Evolutionary conservation across 2,329 filamentous ascomycete species (phyloP).

Genomic region (Fusarium tricinctum): DNA sequence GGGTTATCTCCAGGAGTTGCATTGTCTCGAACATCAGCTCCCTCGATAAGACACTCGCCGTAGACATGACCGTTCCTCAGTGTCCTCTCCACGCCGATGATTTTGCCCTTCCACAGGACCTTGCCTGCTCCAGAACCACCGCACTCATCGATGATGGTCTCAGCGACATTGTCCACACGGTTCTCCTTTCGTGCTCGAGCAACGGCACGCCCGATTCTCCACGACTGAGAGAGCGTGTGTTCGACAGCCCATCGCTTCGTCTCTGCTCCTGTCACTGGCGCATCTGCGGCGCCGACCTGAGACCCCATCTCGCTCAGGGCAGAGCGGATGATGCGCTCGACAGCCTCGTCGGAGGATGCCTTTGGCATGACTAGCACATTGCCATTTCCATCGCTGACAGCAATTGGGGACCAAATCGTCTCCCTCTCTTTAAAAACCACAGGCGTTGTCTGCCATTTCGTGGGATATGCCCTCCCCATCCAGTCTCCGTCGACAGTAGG

Average conservation of each 20-base stretch:
- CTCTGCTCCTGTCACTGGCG: conserved; percentile 64
- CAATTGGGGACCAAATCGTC: conserved; percentile 61
- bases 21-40: conserved; percentile 57
- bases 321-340: conserved; percentile 65
- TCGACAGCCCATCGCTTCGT: conserved; percentile 66
- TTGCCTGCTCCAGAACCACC: conserved; percentile 67
- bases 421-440: conserved; percentile 64
- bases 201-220: conserved; percentile 73
- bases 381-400: conserved; percentile 67
- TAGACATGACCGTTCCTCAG: conserved; percentile 71
- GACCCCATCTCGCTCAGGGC: conserved; percentile 70
- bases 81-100: conserved; percentile 70
- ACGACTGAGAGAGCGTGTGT: conserved; percentile 67
- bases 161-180: conserved; percentile 66
- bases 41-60: conserved; percentile 70
- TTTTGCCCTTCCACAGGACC: conserved; percentile 75
- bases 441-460: conserved; percentile 68
- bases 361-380: conserved; percentile 65
- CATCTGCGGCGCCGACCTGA: conserved; percentile 63
- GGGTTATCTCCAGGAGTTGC: conserved; percentile 3
- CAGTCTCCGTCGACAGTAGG: conserved; percentile 68
- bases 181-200: conserved; percentile 64
- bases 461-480: conserved; percentile 70
- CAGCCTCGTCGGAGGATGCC: conserved; percentile 61
- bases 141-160: conserved; percentile 70